Evolutionary conservation across 176 grass and related monocot species (phyloP).

Genomic region (Aegilops sharonensis): DNA sequence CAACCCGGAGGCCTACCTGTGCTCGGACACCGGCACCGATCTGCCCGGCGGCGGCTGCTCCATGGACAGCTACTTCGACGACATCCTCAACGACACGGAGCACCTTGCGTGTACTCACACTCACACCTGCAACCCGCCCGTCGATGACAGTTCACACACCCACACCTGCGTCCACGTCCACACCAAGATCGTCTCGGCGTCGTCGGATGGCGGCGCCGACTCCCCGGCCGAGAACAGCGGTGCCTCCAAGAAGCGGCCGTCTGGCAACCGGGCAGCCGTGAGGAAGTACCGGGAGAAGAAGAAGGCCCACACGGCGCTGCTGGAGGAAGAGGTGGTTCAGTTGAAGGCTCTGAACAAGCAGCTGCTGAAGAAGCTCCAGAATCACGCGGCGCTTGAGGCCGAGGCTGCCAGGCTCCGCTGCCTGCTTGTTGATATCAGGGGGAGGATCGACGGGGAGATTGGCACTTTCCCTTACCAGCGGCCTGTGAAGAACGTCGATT

Average conservation of each 20-base stretch:
- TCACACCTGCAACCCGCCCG: slow-evolving; percentile 67
- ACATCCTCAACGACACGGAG: slow-evolving; percentile 39
- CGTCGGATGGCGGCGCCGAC: neutral
- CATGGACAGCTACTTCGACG: slow-evolving; percentile 62
- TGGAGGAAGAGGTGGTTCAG: slow-evolving; percentile 55
- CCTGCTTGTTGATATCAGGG: slow-evolving; percentile 59
- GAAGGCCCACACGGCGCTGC: slow-evolving; percentile 38
- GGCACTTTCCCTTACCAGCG: slow-evolving; percentile 76
- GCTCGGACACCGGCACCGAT: slow-evolving; percentile 11
- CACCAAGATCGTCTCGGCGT: slow-evolving; percentile 52
- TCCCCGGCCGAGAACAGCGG: slow-evolving; percentile 8
- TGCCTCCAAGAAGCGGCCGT: slow-evolving; percentile 37
- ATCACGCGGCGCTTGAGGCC: slow-evolving; percentile 45
- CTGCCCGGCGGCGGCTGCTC: slow-evolving; percentile 39
- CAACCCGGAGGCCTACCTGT: slow-evolving; percentile 44
- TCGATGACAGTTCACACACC: slow-evolving; percentile 48
- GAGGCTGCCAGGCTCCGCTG: slow-evolving; percentile 55
- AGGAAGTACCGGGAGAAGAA: slow-evolving; percentile 72
- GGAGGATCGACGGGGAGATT: slow-evolving; percentile 66
- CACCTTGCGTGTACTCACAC: slow-evolving; percentile 62
- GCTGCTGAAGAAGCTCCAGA: slow-evolving; percentile 58
- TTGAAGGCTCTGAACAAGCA: slow-evolving; percentile 50
- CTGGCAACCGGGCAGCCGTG: slow-evolving; percentile 52
- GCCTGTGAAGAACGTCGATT: slow-evolving; percentile 36
- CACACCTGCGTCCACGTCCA: slow-evolving; percentile 64